These are phyloP conservation scores for Omphalotus guepiniiformis DNA, from an alignment of 768 basidiomycete genomes.

Conservation along the genomic window DNA sequence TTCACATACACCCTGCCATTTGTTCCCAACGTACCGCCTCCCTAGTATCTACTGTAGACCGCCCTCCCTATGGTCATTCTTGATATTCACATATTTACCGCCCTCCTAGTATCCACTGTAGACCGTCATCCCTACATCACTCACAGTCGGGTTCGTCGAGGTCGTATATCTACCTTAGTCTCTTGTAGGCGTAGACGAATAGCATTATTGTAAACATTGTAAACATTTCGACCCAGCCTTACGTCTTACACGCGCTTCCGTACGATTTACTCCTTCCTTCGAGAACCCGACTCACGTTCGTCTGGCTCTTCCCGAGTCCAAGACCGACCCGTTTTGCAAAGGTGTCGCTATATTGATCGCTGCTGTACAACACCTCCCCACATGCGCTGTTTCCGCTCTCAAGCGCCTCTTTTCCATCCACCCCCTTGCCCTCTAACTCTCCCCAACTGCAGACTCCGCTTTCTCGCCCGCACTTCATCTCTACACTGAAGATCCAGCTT, in stretches of 20 bases:
- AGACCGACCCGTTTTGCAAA: conserved; percentile 32
- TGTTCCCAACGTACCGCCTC: too few species aligned
- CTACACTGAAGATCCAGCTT: neutral
- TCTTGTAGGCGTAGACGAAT: too few species aligned
- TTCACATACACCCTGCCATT: too few species aligned
- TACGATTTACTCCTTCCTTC: conserved; percentile 1
- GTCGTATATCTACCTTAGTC: too few species aligned
- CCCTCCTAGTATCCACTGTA: too few species aligned
- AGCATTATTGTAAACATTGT: too few species aligned
- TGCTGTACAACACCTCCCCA: conserved; percentile 9
- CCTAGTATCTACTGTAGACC: too few species aligned
- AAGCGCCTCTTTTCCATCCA: neutral
- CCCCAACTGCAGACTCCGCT: neutral
- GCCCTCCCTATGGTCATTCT: too few species aligned
- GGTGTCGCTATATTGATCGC: conserved; percentile 22
- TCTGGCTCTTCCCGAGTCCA: conserved; percentile 29
- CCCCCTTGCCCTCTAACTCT: neutral
- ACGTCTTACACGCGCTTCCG: conserved; percentile 13
- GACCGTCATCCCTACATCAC: too few species aligned
- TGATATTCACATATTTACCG: too few species aligned
- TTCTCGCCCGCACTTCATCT: neutral
- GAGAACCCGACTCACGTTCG: conserved; percentile 18
- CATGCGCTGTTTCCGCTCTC: neutral
- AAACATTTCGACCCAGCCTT: conserved; percentile 10
- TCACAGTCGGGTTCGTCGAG: too few species aligned